Evolutionary conservation across 495 filamentous ascomycete species (phyloP), one percentile per base, ranked within the genome.

Genomic region (Penicillium egyptiacum): DNA sequence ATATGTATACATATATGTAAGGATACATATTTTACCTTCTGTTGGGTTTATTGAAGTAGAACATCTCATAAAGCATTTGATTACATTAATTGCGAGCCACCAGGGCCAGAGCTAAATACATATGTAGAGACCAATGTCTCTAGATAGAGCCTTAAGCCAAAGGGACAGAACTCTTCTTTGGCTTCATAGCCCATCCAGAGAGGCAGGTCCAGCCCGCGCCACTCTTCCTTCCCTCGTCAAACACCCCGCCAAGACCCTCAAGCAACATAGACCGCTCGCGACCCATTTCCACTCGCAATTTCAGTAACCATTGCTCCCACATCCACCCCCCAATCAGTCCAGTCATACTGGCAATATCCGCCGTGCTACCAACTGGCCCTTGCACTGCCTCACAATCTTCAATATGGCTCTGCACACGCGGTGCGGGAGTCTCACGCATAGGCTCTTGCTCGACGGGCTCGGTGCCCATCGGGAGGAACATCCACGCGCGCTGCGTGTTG

Each of bases 231-330:
- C 90, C 91, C 68, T 98, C 94, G 67, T 95, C 90, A 60, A 98
- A 76, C 9, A 96, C 83, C 56, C 81, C 81, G 12, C 87, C 87
- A 39, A 97, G 84, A 8, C 87, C 88, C 57, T 92, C 88, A 56
- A 96, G 80, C 37, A 89, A 75, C 12, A 81, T 79, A 57, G 85
- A 78, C 33, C 76, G 74, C 33, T 84, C 84, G 11, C 83, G 82
- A 6, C 87, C 88, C 79, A 89, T 91, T 77, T 96, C 92, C 68
- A 85, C 80, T 70, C 92, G 87, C 64, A 92, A 75, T 72, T 88
- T 90, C 58, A 97, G 67, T 71, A 97, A 81, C 94, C 94, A 98
- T 71, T 89, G 88, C 81, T 98, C 94, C 93, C 93, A 98, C 62
- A 86, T 83, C 91, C 93, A 96, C 25, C 86, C 84, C 12, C 92